phyloP scores from a whole-genome alignment of 345 rosid genomes.

The Eutrema yunnanense region DNA sequence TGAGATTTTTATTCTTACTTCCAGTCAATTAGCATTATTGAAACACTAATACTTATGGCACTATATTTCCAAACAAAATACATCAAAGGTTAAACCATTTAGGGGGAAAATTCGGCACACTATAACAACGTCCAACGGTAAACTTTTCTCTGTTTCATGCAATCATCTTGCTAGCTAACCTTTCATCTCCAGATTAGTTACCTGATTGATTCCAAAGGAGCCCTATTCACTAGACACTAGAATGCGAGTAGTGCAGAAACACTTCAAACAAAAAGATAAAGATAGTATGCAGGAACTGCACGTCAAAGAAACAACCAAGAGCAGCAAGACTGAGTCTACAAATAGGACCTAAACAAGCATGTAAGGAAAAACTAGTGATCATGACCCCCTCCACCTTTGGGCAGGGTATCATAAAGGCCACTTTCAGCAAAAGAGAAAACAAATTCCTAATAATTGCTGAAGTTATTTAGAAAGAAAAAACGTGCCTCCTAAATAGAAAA shows the following conservation, averaged over 20 bases:
- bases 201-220: background rate
- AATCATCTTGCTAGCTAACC: constrained; percentile 1
- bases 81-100: background rate
- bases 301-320: background rate
- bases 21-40: background rate
- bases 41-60: background rate
- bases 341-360: background rate
- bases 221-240: background rate
- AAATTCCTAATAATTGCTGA: too few species aligned
- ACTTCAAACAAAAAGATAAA: background rate
- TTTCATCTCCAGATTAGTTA: background rate
- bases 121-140: background rate
- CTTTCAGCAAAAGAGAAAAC: too few species aligned
- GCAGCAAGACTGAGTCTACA: too few species aligned
- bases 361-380: background rate
- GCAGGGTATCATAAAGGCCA: background rate
- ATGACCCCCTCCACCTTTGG: background rate
- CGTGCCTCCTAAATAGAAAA: too few species aligned
- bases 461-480: too few species aligned
- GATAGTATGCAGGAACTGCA: background rate
- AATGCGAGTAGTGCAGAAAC: background rate
- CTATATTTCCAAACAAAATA: background rate
- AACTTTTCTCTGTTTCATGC: background rate
- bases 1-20: constrained; percentile 8
- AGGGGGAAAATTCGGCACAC: background rate